Evolutionary conservation across 2,329 filamentous ascomycete species (phyloP).

Genomic region (Scortechinia acanthostroma): DNA sequence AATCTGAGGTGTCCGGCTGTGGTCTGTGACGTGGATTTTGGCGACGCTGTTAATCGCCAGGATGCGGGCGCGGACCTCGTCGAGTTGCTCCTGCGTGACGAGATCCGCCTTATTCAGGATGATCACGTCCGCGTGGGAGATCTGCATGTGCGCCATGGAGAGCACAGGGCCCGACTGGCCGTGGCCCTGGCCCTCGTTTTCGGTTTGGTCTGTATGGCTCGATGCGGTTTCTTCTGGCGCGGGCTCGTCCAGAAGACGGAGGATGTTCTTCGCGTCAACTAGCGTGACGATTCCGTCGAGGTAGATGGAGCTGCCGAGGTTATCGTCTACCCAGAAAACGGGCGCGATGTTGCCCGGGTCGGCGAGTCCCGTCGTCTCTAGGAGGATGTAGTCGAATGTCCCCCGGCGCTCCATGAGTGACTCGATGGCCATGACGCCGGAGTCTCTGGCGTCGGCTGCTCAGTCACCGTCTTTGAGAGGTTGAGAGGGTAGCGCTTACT

Average conservation of each 20-base stretch:
- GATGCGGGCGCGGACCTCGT: slow-evolving; percentile 64
- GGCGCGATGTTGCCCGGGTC: slow-evolving; percentile 94
- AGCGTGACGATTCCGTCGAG: slow-evolving; percentile 94
- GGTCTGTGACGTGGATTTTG: slow-evolving; percentile 73
- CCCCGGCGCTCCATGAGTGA: slow-evolving; percentile 90
- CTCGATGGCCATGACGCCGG: slow-evolving; percentile 89
- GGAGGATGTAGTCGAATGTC: slow-evolving; percentile 91
- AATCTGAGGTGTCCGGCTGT: slow-evolving; percentile 72
- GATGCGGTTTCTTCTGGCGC: slow-evolving; percentile 31
- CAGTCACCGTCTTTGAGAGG: no score
- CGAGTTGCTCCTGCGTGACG: slow-evolving; percentile 63
- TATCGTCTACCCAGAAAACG: slow-evolving; percentile 95
- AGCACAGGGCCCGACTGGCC: slow-evolving; percentile 57
- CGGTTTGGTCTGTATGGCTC: slow-evolving; percentile 15
- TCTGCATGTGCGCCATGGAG: slow-evolving; percentile 90
- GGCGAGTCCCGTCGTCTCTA: slow-evolving; percentile 91
- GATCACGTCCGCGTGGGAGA: slow-evolving; percentile 91
- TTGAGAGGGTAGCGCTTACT: slow-evolving; percentile 38
- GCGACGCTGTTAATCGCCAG: slow-evolving; percentile 84
- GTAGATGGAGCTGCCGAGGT: slow-evolving; percentile 88
- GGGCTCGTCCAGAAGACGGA: slow-evolving; percentile 73
- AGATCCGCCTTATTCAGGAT: slow-evolving; percentile 91
- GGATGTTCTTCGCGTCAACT: slow-evolving; percentile 88
- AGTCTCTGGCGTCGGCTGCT: slow-evolving; percentile 61
- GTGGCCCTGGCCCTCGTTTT: slow-evolving; percentile 41